Evolutionary conservation across 192 early-diverging fungal species (phyloP), one percentile per base, ranked within the genome.

Genomic region (Gonapodya prolifera): DNA sequence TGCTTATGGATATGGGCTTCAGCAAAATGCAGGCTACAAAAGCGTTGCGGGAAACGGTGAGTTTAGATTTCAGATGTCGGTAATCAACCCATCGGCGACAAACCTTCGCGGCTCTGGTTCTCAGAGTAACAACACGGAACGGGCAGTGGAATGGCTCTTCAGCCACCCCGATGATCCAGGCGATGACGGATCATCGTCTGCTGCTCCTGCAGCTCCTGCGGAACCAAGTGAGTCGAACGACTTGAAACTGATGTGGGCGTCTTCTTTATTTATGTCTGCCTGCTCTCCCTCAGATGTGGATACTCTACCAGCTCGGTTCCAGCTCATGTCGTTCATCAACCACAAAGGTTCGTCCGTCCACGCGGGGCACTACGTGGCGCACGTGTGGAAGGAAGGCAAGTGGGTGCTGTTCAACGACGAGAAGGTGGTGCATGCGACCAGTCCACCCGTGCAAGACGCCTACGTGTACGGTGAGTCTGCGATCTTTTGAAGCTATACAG

Each of bases 391-490:
- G 35, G 82, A 82, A 30, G 86, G 80, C 34, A 75, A 34, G 2
- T 99, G 98, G 98, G 88, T 92, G 75, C 83, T 99, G 76, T 97
- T 92, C 84, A 99, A 99, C 84, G 98, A 99, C 83, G 89, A 95
- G 79, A 96, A 94, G 84, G 98, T 98, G 2, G 98, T 92, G 1
- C 84, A 81, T 34, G 89, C 92, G 45, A 83, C 89, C 2, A 82
- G 86, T 69, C 70, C 81, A 0, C 80, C 83, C 31, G 89, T 91
- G 71, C 90, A 89, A 2, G 94, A 94, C 75, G 83, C 91, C 69
- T 93, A 91, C 78, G 86, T 95, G 73, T 90, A 33, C 71, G 17
- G 78, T 78, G 31, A 76, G 78, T 2, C 0, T 1, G 30, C 13
- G 77, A 1, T 16, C 45, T 76, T 69, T 76, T n/a, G 75, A 69